Evolutionary conservation across 1,139 yeast species (phyloP).

Genomic region (Yamadazyma conglobata): DNA sequence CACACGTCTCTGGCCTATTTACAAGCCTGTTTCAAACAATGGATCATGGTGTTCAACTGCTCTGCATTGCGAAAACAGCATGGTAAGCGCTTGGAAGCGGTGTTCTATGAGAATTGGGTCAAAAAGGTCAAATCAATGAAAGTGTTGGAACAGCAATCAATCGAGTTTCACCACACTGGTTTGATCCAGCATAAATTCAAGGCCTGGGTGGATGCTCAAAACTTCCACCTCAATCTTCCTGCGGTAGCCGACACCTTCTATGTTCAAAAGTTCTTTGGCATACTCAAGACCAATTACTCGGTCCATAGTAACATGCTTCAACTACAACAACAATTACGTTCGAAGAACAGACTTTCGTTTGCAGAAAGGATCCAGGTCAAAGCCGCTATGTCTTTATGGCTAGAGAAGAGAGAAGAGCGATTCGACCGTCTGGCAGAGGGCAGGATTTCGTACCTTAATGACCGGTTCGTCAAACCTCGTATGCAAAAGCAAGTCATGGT

Average conservation of each 20-base stretch:
- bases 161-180: not conserved
- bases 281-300: conserved; percentile 6
- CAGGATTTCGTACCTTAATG: conserved; percentile 17
- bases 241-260: conserved; percentile 7
- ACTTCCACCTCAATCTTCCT: conserved; percentile 3
- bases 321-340: conserved; percentile 3
- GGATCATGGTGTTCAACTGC: conserved; percentile 6
- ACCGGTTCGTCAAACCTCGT: conserved; percentile 12
- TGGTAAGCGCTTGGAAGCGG: not conserved
- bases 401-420: conserved; percentile 11
- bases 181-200: not conserved
- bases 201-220: conserved; percentile 2
- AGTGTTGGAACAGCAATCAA: not conserved
- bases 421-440: conserved; percentile 16
- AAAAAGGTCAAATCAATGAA: not conserved
- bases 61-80: not conserved
- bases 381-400: too few relatives aligned
- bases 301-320: too few relatives aligned
- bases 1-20: not conserved
- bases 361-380: too few relatives aligned
- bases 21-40: conserved; percentile 6
- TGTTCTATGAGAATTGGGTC: conserved; percentile 2
- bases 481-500: conserved; percentile 14
- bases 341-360: conserved; percentile 4
- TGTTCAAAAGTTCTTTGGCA: conserved; percentile 7